Conservation (phyloP, 768 basidiomycete genomes). For the Candolleomyces eurysporus region DNA sequence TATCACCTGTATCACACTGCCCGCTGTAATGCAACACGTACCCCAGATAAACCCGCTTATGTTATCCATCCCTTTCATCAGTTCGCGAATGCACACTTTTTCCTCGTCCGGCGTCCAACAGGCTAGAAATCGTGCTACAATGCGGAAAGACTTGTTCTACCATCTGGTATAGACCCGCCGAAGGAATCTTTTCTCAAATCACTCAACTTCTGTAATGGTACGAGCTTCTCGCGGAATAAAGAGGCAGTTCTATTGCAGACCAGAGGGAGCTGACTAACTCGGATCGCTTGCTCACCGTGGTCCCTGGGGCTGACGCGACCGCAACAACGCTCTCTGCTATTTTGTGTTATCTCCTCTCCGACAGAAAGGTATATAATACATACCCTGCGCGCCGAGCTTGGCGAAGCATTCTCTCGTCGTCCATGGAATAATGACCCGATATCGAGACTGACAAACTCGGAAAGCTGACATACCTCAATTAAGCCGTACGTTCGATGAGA, state of each 20-base stretch:
- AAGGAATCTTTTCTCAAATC: neutral
- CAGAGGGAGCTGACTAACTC: conserved; percentile 12
- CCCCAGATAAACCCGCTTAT: conserved; percentile 6
- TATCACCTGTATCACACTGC: conserved; percentile 3
- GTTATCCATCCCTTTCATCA: neutral
- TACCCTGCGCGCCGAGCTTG: conserved; percentile 26
- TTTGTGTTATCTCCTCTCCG: conserved; percentile 24
- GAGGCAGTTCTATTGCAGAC: conserved; percentile 8
- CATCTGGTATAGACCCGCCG: conserved; percentile 18
- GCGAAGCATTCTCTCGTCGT: conserved; percentile 11
- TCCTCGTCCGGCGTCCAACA: conserved; percentile 6
- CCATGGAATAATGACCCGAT: no score
- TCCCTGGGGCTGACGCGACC: conserved; percentile 31
- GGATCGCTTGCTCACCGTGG: conserved; percentile 23
- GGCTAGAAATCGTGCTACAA: conserved; percentile 15
- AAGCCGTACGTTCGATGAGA: no score
- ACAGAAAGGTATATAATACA: conserved; percentile 16
- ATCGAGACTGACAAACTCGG: no score
- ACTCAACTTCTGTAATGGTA: conserved; percentile 5
- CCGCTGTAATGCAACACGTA: conserved; percentile 14
- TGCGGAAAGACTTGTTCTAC: conserved; percentile 24
- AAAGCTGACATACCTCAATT: no score
- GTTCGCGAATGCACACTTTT: conserved; percentile 1
- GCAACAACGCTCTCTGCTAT: conserved; percentile 21
- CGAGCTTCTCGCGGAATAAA: conserved; percentile 12